Evolutionary conservation across 179 eudicot genomes (phyloP).

Genomic region (Heliamphora pulchella): DNA sequence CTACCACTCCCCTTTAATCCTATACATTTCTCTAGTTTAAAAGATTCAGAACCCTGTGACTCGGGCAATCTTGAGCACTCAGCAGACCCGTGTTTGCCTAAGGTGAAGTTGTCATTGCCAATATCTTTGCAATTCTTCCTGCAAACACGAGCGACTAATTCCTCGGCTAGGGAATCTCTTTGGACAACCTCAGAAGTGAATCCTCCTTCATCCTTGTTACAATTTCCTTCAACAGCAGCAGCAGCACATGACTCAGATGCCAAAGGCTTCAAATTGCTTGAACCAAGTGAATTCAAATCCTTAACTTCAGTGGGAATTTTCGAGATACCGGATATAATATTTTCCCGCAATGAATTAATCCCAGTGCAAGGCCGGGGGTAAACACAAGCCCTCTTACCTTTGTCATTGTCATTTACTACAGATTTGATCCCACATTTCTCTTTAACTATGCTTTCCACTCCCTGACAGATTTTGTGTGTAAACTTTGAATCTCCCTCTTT

Average conservation of each 20-base stretch:
- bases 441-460: slow-evolving; percentile 28
- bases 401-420: slow-evolving; percentile 13
- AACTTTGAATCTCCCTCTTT: slow-evolving; percentile 23
- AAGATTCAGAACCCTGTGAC: slow-evolving; percentile 36
- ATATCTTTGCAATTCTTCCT: slow-evolving; percentile 20
- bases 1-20: slow-evolving; percentile 32
- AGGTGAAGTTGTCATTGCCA: slow-evolving; percentile 25
- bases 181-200: slow-evolving; percentile 19
- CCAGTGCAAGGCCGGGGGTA: slow-evolving; percentile 29
- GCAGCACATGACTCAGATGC: slow-evolving; percentile 18
- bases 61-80: slow-evolving; percentile 29
- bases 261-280: slow-evolving; percentile 17
- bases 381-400: slow-evolving; percentile 36
- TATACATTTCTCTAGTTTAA: slow-evolving; percentile 42
- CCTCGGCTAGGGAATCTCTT: slow-evolving; percentile 18
- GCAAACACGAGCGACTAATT: slow-evolving; percentile 17
- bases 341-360: slow-evolving; percentile 25
- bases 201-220: slow-evolving; percentile 22
- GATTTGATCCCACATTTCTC: slow-evolving; percentile 17
- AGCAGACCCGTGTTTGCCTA: slow-evolving; percentile 27
- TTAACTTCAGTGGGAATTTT: slow-evolving; percentile 16
- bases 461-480: slow-evolving; percentile 33
- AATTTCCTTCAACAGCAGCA: slow-evolving; percentile 20
- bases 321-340: slow-evolving; percentile 17
- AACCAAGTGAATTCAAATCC: slow-evolving; percentile 14